A percentile compares a stretch with the other conserved stretches of the same genome.
These are phyloP conservation scores for Pyrenophora seminiperda DNA, from an alignment of 2,329 filamentous ascomycete species.

Conservation along the genomic window DNA sequence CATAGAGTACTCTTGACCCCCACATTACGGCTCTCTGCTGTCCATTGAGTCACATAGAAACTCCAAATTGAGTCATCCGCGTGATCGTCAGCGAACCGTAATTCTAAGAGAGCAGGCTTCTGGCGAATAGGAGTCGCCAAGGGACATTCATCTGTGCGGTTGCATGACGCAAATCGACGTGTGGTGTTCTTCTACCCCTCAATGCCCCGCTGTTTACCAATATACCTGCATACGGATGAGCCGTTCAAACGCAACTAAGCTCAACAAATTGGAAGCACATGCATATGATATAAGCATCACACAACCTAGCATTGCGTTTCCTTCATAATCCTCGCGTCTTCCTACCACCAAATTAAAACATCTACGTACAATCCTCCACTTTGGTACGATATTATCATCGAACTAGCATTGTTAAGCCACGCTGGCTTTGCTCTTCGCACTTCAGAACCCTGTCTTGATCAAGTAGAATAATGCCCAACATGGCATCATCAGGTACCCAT, in stretches of 20 bases:
- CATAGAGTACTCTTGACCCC: too few species aligned
- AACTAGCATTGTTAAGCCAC: constrained; percentile 12
- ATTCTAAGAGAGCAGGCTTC: too few species aligned
- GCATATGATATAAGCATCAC: background rate
- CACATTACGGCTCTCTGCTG: too few species aligned
- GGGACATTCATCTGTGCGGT: background rate
- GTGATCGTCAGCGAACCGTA: too few species aligned
- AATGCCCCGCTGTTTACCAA: constrained; percentile 19
- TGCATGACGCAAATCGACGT: constrained; percentile 5
- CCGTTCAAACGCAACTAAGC: constrained; percentile 1
- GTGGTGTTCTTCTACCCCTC: constrained; percentile 14
- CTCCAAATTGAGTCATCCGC: too few species aligned
- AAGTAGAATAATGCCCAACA: constrained; percentile 15
- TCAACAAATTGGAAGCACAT: background rate
- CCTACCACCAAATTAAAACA: background rate
- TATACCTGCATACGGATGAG: constrained; percentile 12
- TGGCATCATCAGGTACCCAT: constrained; percentile 25
- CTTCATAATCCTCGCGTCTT: background rate
- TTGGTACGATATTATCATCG: constrained; percentile 22
- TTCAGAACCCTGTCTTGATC: constrained; percentile 8
- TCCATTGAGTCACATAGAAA: too few species aligned
- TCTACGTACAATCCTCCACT: background rate
- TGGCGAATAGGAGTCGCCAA: too few species aligned
- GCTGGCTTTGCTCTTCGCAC: constrained; percentile 5
- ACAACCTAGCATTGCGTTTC: too few species aligned